Conservation (phyloP, 768 basidiomycete genomes). For the Lactarius hatsudake region DNA sequence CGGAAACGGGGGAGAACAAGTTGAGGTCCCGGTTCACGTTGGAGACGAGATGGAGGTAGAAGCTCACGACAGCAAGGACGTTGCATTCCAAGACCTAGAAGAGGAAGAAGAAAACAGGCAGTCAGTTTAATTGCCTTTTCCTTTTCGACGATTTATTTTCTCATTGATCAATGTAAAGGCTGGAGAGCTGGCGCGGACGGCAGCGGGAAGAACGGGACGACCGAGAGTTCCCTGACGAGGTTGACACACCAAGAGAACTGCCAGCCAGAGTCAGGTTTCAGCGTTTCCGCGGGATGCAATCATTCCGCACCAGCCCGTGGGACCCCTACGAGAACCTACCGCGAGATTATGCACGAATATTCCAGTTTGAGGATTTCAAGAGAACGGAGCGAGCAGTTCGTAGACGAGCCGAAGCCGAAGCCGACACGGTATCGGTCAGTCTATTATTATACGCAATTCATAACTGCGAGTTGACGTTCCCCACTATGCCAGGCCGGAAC, state of each 20-base stretch:
- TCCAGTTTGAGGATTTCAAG: constrained; percentile 95
- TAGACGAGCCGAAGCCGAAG: constrained; percentile 63
- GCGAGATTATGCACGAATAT: constrained; percentile 89
- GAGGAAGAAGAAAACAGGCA: constrained; percentile 83
- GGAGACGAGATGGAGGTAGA: constrained; percentile 52
- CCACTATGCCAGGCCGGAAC: constrained; percentile 62
- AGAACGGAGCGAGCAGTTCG: constrained; percentile 73
- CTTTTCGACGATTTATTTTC: constrained; percentile 13
- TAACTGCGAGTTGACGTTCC: not conserved
- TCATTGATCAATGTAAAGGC: constrained; percentile 39
- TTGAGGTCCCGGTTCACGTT: constrained; percentile 49
- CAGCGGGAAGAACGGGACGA: constrained; percentile 79
- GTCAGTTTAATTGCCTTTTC: constrained; percentile 45
- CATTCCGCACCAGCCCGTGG: constrained; percentile 96
- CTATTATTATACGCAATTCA: not conserved
- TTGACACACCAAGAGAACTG: constrained; percentile 88
- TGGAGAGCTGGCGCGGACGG: constrained; percentile 66
- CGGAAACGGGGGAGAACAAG: constrained; percentile 52
- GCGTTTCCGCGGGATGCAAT: constrained; percentile 85
- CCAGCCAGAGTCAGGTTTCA: constrained; percentile 83
- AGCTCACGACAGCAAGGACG: constrained; percentile 43
- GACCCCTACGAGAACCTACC: constrained; percentile 96
- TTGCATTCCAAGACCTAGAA: constrained; percentile 73
- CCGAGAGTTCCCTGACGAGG: constrained; percentile 89
- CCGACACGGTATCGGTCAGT: constrained; percentile 60